Base-by-base conservation (phyloP, 2,329 filamentous ascomycete species). In the Verticillium nonalfalfae region DNA sequence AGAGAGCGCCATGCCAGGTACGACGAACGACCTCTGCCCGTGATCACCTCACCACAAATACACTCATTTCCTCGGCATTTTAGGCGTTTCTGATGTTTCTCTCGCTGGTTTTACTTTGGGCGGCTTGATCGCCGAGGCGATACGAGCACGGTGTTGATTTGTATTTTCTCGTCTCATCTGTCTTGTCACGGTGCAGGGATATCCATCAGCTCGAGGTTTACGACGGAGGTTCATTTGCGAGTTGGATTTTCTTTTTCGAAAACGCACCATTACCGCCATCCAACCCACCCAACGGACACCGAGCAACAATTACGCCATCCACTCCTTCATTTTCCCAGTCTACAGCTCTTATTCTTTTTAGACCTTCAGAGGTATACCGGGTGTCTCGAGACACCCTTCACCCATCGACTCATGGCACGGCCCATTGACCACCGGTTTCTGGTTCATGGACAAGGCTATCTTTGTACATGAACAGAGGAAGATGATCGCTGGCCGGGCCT, bases 41-140 rank as follows among this genome's bases (percentile, higher is more conserved):
- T 56, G 56, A 39, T 57, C 59, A 60, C 50, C 68, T 69, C 71
- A 67, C 68, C 69, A 70, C 68, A 66, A 67, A 71, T 74, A 72
- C 72, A 72, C 72, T 73, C 71, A 66, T 66, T 70, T 68, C 66
- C 70, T 68, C 66, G 73, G 75, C 76, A 78, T 78, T 73, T 65
- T 72, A 67, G 76, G 76, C 76, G 76, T 78, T 78, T 50, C 55
- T 57, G 55, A 52, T 54, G 61, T 59, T 65, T 50, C 63, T 62
- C 26, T 38, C 57, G 45, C 58, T 55, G 56, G 59, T 58, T 2
- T 61, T 60, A 58, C 62, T 58, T 61, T 59, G 45, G 45, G 45
- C n/a, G n/a, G n/a, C 45, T 50, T 50, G n/a, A 21, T n/a, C n/a
- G 45, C 15, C 5, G 21, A 50, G n/a, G 45, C 18, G 39, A 21